Evolutionary conservation across 305 asterid genomes (phyloP).

Genomic region (Plantago lanceolata): DNA sequence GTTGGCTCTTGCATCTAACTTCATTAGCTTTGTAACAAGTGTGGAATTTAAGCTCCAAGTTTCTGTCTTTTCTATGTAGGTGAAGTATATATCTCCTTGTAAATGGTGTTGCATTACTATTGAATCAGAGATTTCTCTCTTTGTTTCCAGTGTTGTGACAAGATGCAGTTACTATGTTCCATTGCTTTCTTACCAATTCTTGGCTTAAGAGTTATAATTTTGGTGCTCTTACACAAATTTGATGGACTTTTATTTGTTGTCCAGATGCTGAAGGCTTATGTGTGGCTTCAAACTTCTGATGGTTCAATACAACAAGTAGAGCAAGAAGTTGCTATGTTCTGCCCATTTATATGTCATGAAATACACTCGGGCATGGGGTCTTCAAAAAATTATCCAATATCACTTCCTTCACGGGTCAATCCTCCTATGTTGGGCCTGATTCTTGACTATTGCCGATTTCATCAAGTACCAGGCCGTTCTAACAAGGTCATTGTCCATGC

Average conservation of each 20-base stretch:
- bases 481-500: conserved; percentile 58
- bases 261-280: conserved; percentile 50
- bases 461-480: conserved; percentile 84
- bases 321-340: conserved; percentile 81
- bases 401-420: conserved; percentile 84
- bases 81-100: conserved; percentile 4
- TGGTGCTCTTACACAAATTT: conserved; percentile 3
- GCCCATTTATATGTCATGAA: conserved; percentile 82
- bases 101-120: not conserved
- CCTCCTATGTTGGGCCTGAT: conserved; percentile 78
- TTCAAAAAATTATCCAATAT: conserved; percentile 67
- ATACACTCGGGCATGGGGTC: conserved; percentile 76
- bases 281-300: conserved; percentile 80
- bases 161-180: not conserved
- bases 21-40: not conserved
- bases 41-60: not conserved
- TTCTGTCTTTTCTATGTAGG: not conserved
- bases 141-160: not conserved
- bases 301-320: conserved; percentile 81
- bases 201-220: not conserved
- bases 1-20: no score
- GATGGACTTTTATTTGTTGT: conserved; percentile 17
- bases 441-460: conserved; percentile 86
- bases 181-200: not conserved
- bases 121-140: not conserved